phyloP scores from a whole-genome alignment of 108 stramenopile genomes.

The Skeletonema costatum region DNA sequence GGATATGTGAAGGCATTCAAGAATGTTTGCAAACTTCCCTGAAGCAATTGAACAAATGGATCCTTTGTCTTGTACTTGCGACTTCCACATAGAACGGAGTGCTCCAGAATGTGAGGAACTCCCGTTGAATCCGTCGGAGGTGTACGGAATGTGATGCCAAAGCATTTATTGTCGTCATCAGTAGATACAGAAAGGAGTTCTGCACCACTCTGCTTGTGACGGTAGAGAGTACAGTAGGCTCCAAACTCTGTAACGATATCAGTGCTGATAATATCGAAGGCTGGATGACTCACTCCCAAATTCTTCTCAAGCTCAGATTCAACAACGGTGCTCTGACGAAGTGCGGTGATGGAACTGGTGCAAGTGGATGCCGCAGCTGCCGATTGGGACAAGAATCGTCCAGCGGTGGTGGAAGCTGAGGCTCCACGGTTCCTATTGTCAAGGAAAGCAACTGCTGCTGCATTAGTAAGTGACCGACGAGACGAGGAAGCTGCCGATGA shows the following conservation, averaged over 20 bases:
- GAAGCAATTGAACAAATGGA: conserved; percentile 97
- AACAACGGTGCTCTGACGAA: conserved; percentile 2
- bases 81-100: conserved; percentile 97
- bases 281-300: conserved; percentile 65
- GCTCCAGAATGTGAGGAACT: conserved; percentile 99
- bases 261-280: conserved; percentile 70
- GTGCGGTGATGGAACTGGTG: conserved; percentile 2
- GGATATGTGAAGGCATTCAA: conserved; percentile 99
- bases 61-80: conserved; percentile 97
- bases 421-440: neutral
- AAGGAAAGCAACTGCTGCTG: conserved; percentile 14
- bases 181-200: conserved; percentile 88
- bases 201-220: conserved; percentile 92
- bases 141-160: conserved; percentile 98
- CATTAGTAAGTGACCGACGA: conserved; percentile 7
- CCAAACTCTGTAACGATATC: conserved; percentile 86
- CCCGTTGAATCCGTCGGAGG: conserved; percentile 96
- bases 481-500: conserved; percentile 3
- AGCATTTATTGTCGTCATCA: conserved; percentile 98
- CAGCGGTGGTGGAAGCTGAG: neutral
- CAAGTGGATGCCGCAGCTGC: neutral
- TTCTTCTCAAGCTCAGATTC: conserved; percentile 29
- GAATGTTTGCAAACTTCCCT: conserved; percentile 95
- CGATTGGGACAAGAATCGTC: neutral
- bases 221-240: conserved; percentile 85